Conservation (phyloP, 1,139 yeast species). For the Geotrichum histeridarum region DNA sequence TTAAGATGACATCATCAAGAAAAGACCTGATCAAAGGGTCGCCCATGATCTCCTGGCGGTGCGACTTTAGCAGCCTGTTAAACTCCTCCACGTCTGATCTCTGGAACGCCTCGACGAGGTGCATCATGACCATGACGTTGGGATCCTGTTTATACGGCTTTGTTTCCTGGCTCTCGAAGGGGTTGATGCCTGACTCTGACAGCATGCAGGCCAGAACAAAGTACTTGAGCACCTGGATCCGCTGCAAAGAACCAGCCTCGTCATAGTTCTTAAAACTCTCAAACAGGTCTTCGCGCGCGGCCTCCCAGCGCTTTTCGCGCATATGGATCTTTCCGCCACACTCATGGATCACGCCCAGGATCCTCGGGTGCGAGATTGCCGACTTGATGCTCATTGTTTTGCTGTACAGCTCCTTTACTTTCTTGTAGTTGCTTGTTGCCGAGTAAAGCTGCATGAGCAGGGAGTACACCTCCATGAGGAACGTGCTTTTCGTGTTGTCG, state of each 20-base stretch:
- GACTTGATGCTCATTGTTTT: slow-evolving; percentile 48
- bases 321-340: slow-evolving; percentile 70
- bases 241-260: slow-evolving; percentile 63
- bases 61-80: slow-evolving; percentile 30
- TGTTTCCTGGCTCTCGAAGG: slow-evolving; percentile 52
- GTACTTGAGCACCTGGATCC: slow-evolving; percentile 54
- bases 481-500: slow-evolving; percentile 32
- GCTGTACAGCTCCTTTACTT: slow-evolving; percentile 47
- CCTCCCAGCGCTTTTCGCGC: slow-evolving; percentile 54
- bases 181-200: slow-evolving; percentile 59
- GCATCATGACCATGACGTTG: slow-evolving; percentile 37
- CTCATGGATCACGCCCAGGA: slow-evolving; percentile 65
- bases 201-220: slow-evolving; percentile 60
- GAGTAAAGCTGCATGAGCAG: slow-evolving; percentile 55
- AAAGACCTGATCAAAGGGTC: slow-evolving; percentile 32
- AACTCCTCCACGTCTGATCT: slow-evolving; percentile 39
- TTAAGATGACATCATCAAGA: slow-evolving; percentile 34
- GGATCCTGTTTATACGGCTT: slow-evolving; percentile 42
- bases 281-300: slow-evolving; percentile 61
- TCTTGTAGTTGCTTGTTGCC: slow-evolving; percentile 38
- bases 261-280: slow-evolving; percentile 73
- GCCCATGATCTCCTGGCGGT: slow-evolving; percentile 29
- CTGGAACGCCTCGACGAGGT: slow-evolving; percentile 39
- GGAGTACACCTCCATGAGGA: slow-evolving; percentile 58
- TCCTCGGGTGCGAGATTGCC: slow-evolving; percentile 71